Base-by-base conservation (phyloP, 768 basidiomycete species). In the Podaxis sp. region DNA sequence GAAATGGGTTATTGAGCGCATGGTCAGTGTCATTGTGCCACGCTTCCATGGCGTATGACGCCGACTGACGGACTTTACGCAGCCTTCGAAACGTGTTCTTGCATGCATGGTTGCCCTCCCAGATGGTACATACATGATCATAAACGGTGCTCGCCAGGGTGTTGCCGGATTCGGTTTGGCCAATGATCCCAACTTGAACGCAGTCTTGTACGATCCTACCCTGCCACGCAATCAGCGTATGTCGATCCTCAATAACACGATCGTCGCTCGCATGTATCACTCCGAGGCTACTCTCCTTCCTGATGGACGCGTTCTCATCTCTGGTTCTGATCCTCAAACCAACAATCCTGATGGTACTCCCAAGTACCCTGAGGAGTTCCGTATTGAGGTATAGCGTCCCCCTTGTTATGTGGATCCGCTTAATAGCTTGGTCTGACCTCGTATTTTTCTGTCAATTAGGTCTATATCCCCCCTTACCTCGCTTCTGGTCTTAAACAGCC, bases 381-480 rank as follows among this genome's bases (percentile, higher is more conserved):
- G 93, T 12, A 82, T 82, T 55, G 81, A 83, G 74, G 79, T 79
- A 51, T 36, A 9, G 4, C 17, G 61, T 63, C 2, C 29, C 13
- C 46, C 9, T 49, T 29, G 22, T 38, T 22, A 40, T 50, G 37
- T 55, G 36, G 22, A 19, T 19, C n/a, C 8, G 1, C 22, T 36
- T 38, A 17, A 41, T n/a, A 38, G n/a, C 22, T 0, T 46, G 33
- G 40, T n/a, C 29, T 17, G 17, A 38, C 7, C 24, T 33, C 51
- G 22, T 9, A 19, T 24, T 22, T 57, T 25, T 43, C 9, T 38
- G 6, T 24, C 82, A 25, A 65, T 81, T 47, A 79, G 77, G 86
- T 89, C 27, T 97, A 96, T 76, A 83, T 91, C 67, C 96, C 96
- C 5, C 92, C 91, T 15, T 98, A 96, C 73, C 82, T 93, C 63